Evolutionary conservation across 495 filamentous ascomycete species (phyloP).

Genomic region (Penicillium cataractarum): DNA sequence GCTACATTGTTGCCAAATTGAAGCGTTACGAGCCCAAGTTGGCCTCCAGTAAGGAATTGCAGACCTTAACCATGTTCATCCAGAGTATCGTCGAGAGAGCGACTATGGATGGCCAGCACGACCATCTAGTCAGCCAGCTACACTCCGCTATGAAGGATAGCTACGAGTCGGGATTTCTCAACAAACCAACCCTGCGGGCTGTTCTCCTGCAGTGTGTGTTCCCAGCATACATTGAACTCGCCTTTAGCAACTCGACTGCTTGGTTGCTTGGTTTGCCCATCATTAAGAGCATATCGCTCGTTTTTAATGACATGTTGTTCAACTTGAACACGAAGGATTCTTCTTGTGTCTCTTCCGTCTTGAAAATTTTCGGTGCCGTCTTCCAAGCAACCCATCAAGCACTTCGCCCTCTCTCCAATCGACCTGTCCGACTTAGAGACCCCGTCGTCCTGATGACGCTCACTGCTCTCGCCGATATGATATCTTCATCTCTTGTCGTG

Average conservation of each 20-base stretch:
- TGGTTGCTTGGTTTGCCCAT: slow-evolving; percentile 64
- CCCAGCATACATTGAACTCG: slow-evolving; percentile 63
- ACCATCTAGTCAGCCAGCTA: slow-evolving; percentile 62
- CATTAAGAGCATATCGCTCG: slow-evolving; percentile 49
- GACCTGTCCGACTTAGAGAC: slow-evolving; percentile 41
- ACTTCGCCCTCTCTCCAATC: slow-evolving; percentile 33
- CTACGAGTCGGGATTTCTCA: slow-evolving; percentile 48
- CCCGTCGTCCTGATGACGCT: slow-evolving; percentile 45
- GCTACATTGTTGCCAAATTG: slow-evolving; percentile 68
- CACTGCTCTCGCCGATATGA: slow-evolving; percentile 46
- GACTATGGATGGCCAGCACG: slow-evolving; percentile 61
- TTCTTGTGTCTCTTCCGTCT: slow-evolving; percentile 46
- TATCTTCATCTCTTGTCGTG: slow-evolving; percentile 50
- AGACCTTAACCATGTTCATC: slow-evolving; percentile 63
- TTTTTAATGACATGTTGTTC: slow-evolving; percentile 52
- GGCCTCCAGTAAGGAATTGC: slow-evolving; percentile 51
- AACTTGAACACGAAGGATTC: slow-evolving; percentile 52
- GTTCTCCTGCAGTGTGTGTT: slow-evolving; percentile 63
- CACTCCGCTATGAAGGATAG: slow-evolving; percentile 55
- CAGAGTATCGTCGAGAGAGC: slow-evolving; percentile 68
- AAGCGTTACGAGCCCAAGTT: slow-evolving; percentile 67
- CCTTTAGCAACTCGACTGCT: slow-evolving; percentile 53
- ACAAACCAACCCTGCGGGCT: slow-evolving; percentile 56
- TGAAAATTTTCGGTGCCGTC: slow-evolving; percentile 46
- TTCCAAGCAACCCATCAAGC: slow-evolving; percentile 47